phyloP scores from a whole-genome alignment of 306 rosid species.

The Cicer cuneatum region DNA sequence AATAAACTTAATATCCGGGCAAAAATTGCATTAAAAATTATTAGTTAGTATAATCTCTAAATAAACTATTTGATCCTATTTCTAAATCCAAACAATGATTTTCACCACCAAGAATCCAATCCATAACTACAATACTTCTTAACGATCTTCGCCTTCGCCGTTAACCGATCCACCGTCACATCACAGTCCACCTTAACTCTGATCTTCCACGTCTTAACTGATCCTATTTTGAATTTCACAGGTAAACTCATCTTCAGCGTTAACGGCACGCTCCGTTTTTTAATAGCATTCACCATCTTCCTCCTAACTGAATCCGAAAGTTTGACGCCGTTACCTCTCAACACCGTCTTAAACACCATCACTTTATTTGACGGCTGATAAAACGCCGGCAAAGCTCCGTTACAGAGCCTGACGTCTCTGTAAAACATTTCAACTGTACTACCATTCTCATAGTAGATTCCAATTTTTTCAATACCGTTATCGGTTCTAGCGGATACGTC shows the following conservation, averaged over 20 bases:
- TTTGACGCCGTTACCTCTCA: conserved; percentile 52
- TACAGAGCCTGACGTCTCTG: conserved; percentile 47
- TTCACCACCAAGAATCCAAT: conserved; percentile 30
- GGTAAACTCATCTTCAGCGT: conserved; percentile 55
- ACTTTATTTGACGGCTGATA: conserved; percentile 76
- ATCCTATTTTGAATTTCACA: conserved; percentile 61
- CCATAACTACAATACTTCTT: conserved; percentile 54
- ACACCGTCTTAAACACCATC: conserved; percentile 56
- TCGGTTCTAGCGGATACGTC: conserved; percentile 54
- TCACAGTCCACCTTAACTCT: conserved; percentile 63
- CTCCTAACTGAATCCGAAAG: conserved; percentile 35
- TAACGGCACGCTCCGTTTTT: conserved; percentile 54
- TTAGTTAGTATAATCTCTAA: no score
- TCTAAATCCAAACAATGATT: neutral
- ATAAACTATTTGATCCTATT: neutral
- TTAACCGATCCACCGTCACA: conserved; percentile 58
- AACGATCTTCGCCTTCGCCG: conserved; percentile 60
- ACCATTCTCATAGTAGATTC: conserved; percentile 61
- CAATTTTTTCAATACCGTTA: conserved; percentile 66
- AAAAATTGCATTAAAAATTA: no score
- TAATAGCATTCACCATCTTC: conserved; percentile 49
- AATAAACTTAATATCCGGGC: no score
- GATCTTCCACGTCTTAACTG: conserved; percentile 64
- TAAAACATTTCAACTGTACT: conserved; percentile 56
- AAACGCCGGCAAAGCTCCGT: conserved; percentile 66